These are phyloP conservation scores for Amanita exitialis DNA, from an alignment of 768 basidiomycete genomes.

Conservation along the genomic window DNA sequence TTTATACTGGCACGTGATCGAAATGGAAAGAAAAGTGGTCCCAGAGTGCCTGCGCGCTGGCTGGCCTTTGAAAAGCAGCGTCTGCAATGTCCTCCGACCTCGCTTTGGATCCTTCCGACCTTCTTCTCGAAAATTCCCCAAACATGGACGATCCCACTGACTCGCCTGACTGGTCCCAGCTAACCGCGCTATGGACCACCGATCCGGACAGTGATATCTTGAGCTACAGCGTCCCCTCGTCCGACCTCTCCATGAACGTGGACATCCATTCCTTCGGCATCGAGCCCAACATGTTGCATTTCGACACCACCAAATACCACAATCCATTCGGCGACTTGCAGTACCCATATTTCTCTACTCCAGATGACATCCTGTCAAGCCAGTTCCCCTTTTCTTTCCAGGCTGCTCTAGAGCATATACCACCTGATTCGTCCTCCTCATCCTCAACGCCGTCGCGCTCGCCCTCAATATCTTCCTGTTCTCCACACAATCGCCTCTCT, in stretches of 20 bases:
- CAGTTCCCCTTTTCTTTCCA: constrained; percentile 36
- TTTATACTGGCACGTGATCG: neutral
- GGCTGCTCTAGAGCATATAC: constrained; percentile 10
- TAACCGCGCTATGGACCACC: constrained; percentile 38
- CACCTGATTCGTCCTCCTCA: constrained; percentile 12
- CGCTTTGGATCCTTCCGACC: too few species aligned
- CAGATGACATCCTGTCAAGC: constrained; percentile 15
- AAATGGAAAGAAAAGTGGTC: constrained; percentile 2
- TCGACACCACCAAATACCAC: constrained; percentile 20
- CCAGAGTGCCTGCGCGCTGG: neutral
- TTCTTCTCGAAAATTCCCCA: too few species aligned
- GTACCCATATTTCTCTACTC: constrained; percentile 8
- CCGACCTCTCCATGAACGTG: constrained; percentile 43
- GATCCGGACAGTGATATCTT: constrained; percentile 25
- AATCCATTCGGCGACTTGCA: constrained; percentile 8
- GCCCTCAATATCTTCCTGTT: constrained; percentile 17
- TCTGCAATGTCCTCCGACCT: too few species aligned
- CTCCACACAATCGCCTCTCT: constrained; percentile 31
- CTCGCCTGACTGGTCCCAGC: constrained; percentile 45
- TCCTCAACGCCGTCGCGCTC: constrained; percentile 12
- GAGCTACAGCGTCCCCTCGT: constrained; percentile 19
- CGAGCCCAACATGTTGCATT: constrained; percentile 57
- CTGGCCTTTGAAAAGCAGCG: neutral
- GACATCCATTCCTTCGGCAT: constrained; percentile 54
- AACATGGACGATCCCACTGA: constrained; percentile 25